These are phyloP conservation scores for Eimeria tenella DNA, from an alignment of 169 alveolate genomes.

Conservation along the genomic window DNA sequence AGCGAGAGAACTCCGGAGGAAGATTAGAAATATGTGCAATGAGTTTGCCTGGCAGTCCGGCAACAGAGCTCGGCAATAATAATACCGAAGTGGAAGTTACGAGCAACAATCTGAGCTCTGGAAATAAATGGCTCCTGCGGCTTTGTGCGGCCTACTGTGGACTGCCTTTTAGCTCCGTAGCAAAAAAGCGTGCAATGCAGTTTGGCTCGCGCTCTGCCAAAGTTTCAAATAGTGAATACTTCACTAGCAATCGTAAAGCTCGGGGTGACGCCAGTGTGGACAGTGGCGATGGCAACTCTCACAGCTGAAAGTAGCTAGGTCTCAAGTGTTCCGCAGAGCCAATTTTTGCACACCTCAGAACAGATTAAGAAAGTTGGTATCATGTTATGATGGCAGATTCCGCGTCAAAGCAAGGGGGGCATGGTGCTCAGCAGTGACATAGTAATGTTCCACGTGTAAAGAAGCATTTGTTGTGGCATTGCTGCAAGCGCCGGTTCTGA, in stretches of 20 bases:
- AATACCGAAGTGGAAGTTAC: not conserved
- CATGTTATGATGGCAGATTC: no score
- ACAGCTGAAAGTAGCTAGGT: not conserved
- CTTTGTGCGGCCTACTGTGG: slow-evolving; percentile 42
- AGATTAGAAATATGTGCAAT: no score
- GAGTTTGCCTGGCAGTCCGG: not conserved
- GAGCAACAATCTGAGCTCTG: slow-evolving; percentile 13
- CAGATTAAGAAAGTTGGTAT: no score
- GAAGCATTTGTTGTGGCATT: no score
- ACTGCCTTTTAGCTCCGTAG: slow-evolving; percentile 50
- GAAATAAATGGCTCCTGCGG: slow-evolving; percentile 75
- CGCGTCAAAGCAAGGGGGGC: no score
- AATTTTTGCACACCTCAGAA: not conserved
- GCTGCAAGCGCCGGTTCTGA: no score
- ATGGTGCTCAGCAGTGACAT: no score
- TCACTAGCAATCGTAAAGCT: slow-evolving; percentile 59
- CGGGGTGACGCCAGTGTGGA: slow-evolving; percentile 52
- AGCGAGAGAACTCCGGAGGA: no score
- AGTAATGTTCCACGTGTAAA: no score
- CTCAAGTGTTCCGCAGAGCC: not conserved
- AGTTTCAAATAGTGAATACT: slow-evolving; percentile 65
- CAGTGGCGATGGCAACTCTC: not conserved
- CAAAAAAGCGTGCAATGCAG: slow-evolving; percentile 78
- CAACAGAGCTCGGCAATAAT: not conserved
- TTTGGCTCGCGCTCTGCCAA: slow-evolving; percentile 80